These are phyloP conservation scores for Eimeria necatrix DNA, from an alignment of 169 alveolate genomes.

Conservation along the genomic window DNA sequence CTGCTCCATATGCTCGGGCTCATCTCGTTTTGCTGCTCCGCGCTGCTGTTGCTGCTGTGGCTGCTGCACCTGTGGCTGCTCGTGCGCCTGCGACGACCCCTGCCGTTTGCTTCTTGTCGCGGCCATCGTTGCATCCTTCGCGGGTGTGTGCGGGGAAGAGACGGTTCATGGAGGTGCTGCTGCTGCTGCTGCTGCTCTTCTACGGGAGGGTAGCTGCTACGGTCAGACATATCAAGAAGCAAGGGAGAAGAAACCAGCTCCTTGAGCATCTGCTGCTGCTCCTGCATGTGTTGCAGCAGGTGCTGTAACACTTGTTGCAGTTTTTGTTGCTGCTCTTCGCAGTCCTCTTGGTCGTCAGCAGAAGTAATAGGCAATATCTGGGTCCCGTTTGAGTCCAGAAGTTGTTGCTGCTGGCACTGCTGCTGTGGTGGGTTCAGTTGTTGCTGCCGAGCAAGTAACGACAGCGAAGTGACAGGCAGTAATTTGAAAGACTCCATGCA, in stretches of 20 bases:
- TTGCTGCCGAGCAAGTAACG: background rate
- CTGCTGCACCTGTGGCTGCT: background rate
- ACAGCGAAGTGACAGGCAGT: conserved; percentile 3
- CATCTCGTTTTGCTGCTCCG: background rate
- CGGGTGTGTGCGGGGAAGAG: too few species aligned
- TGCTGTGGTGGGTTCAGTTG: background rate
- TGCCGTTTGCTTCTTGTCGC: background rate
- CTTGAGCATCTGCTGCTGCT: conserved; percentile 8
- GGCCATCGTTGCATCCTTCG: background rate
- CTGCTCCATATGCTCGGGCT: conserved; percentile 5
- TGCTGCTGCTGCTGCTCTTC: background rate
- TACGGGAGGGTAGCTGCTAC: background rate
- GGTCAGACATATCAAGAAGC: conserved; percentile 1
- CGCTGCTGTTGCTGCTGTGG: conserved; percentile 24
- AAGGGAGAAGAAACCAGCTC: conserved; percentile 9
- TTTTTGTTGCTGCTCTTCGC: background rate
- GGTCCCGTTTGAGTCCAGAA: background rate
- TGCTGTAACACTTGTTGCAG: background rate
- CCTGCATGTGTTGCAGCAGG: conserved; percentile 36
- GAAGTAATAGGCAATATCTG: background rate
- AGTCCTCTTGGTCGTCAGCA: background rate
- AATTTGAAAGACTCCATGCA: background rate
- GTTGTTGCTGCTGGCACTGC: background rate
- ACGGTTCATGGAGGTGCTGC: background rate
- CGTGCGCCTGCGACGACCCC: background rate